Evolutionary conservation across 2,329 filamentous ascomycete genomes (phyloP), one percentile per base, ranked within the genome.

Genomic region (Cladosporium phlei): DNA sequence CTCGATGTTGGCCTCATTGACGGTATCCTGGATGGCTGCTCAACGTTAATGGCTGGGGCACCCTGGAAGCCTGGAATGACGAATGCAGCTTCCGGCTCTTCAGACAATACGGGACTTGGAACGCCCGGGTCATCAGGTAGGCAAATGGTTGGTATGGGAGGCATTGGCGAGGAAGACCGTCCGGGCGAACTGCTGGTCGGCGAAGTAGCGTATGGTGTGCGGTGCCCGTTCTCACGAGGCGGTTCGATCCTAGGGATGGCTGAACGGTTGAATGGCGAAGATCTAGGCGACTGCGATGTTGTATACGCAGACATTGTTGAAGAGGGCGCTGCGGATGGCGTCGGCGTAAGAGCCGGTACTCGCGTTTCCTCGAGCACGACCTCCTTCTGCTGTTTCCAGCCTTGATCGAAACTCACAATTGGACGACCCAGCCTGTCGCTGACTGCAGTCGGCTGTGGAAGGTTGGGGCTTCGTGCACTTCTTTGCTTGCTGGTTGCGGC

Each of bases 331-430:
- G 27, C 20, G 17, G 47, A 16, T n/a, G 22, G 32, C 9, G 37
- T 38, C n/a, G 58, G 52, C 2, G 58, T 51, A 6, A 59, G 42
- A n/a, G 57, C 42, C 2, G 65, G 66, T 19, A 49, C 22, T 17
- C 63, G 60, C 22, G 69, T 67, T 47, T 72, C 67, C 68, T 83
- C 85, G 72, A 79, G 69, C 80, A 88, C 84, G 76, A 85, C 74
- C 65, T 86, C 82, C 64, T 78, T 79, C 63, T 82, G 78, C 8
- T 45, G 32, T 74, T 82, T 85, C 83, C 88, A 95, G 64, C 85
- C 79, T 61, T 79, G 79, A 69, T 95, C 80, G 76, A 97, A 97
- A 77, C 91, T 97, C 76, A 97, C 91, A 74, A 97, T 97, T 53
- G 91, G 91, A 64, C 91, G 82, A 59, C 88, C 88, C 59, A 86